Conservation (phyloP, 2,329 filamentous ascomycete genomes). For the Cladosporium sp. region DNA sequence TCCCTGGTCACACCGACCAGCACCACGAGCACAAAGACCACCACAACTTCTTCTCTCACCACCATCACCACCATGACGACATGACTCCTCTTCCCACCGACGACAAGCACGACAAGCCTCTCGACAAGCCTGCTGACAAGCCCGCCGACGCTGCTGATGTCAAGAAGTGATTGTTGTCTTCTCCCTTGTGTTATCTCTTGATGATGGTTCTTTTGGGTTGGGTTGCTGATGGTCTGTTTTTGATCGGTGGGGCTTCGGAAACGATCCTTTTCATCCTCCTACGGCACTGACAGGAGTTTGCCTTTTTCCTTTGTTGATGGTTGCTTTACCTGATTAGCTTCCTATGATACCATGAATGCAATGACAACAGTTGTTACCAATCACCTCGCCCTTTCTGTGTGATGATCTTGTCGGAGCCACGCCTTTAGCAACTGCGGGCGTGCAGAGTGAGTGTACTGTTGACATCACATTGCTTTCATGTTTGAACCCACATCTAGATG, state of each 20-base stretch:
- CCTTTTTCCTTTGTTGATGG: constrained; percentile 5
- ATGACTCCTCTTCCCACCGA: neutral
- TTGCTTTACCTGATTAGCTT: constrained; percentile 10
- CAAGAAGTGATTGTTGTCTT: constrained; percentile 3
- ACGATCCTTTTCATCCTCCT: constrained; percentile 5
- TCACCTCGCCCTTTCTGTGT: neutral
- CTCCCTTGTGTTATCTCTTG: neutral
- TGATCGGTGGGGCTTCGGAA: neutral
- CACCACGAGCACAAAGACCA: constrained; percentile 18
- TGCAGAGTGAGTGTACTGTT: neutral
- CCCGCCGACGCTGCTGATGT: neutral
- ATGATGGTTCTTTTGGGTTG: constrained; percentile 2
- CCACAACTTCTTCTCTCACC: constrained; percentile 10
- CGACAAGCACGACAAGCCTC: constrained; percentile 9
- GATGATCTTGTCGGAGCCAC: neutral
- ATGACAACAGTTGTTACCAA: neutral
- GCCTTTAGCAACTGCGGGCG: neutral
- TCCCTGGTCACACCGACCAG: neutral
- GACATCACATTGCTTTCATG: neutral
- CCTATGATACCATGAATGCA: constrained; percentile 15
- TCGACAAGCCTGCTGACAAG: constrained; percentile 9
- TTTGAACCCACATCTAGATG: neutral
- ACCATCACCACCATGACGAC: constrained; percentile 7
- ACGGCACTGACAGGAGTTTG: constrained; percentile 1
- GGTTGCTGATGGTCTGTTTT: constrained; percentile 3